Base-by-base conservation (phyloP, 2,329 filamentous ascomycete genomes). In the Madurella mycetomatis region DNA sequence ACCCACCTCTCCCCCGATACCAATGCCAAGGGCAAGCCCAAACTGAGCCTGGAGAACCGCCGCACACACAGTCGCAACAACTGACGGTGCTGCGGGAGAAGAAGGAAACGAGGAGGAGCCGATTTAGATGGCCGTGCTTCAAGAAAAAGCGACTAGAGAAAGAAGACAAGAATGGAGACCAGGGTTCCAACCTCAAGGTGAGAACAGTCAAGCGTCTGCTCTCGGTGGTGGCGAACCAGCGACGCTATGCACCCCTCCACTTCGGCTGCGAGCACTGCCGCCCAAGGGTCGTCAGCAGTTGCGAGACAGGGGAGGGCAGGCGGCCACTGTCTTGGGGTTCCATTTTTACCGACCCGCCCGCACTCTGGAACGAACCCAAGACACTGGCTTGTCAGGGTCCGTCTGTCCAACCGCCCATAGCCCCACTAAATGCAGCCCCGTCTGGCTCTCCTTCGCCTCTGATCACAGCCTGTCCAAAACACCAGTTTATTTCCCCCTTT, bases 331-430 rank as follows among this genome's bases (percentile, higher is more conserved):
- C 46, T 41, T 48, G 46, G 34, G 19, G 30, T 44, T 47, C 47
- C 47, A 41, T 40, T 52, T 56, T 31, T 52, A 49, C 49, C 53
- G 43, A 47, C 40, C 39, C 37, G 41, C 39, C 31, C 43, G 51
- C 19, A 47, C 37, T 17, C 56, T 59, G 59, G 51, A 58, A 56
- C 52, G 45, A 30, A 54, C 48, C 49, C 54, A 56, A 61, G 57
- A 62, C 55, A 62, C 60, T 50, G 49, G 47, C 49, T 53, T 42
- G 47, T 48, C 53, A 46, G 47, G 50, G 47, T 49, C 44, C 53
- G 40, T 25, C 37, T 16, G 44, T n/a, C 50, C 40, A n/a, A 17
- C 34, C 44, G 19, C 51, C 34, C 53, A 40, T 25, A 55, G 48
- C 45, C 52, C 54, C 55, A 52, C 57, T 30, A 15, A n/a, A n/a